These are phyloP conservation scores for Helianthus tuberosus DNA, from an alignment of 129 eudicot genomes.

Conservation along the genomic window DNA sequence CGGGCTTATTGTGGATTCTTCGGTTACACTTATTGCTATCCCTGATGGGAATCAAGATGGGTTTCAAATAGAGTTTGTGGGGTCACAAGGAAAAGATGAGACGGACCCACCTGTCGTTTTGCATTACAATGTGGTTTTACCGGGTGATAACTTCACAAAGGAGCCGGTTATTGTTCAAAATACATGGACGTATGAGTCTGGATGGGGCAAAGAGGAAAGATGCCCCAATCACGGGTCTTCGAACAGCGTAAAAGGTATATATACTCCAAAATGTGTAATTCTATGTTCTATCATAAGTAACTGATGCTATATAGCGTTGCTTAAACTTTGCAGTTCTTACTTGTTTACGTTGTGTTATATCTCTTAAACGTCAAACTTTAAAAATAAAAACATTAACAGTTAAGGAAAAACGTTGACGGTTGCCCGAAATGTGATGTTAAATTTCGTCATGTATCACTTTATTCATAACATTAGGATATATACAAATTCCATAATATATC, in stretches of 20 bases:
- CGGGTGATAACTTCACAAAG: conserved; percentile 80
- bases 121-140: conserved; percentile 65
- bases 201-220: conserved; percentile 88
- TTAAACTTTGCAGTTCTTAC: too few relatives aligned
- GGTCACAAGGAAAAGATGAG: conserved; percentile 49
- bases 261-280: background rate
- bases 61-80: conserved; percentile 69
- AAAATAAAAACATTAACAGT: too few relatives aligned
- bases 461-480: too few relatives aligned
- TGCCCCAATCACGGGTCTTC: conserved; percentile 66
- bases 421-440: too few relatives aligned
- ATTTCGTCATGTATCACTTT: too few relatives aligned
- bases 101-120: conserved; percentile 58
- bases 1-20: conserved; percentile 90
- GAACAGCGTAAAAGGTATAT: conserved; percentile 55
- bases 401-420: too few relatives aligned
- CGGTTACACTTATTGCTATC: conserved; percentile 72
- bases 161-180: conserved; percentile 81
- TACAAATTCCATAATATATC: too few relatives aligned
- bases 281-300: too few relatives aligned
- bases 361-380: too few relatives aligned
- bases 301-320: background rate
- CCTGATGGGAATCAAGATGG: conserved; percentile 62
- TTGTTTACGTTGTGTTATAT: too few relatives aligned
- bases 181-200: conserved; percentile 72